phyloP scores from a whole-genome alignment of 257 asterid genomes.

The Solanum paucissectum region DNA sequence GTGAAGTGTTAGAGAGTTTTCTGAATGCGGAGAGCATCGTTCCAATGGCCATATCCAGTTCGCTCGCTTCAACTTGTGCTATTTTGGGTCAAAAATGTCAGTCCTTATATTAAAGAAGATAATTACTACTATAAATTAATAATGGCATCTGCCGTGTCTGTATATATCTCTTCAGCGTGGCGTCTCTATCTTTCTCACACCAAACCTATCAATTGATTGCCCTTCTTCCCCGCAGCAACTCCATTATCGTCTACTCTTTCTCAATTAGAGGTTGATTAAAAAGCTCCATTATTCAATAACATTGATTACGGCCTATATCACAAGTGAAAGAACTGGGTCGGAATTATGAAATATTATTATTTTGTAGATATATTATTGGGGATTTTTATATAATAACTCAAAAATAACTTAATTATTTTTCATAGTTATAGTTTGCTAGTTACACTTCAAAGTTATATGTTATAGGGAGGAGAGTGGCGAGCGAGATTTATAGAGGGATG shows the following conservation, averaged over 20 bases:
- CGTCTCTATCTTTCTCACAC: not conserved
- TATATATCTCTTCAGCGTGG: not conserved
- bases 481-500: too few species aligned
- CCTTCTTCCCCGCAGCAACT: not conserved
- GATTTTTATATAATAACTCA: too few species aligned
- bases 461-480: too few species aligned
- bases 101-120: not conserved
- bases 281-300: not conserved
- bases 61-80: not conserved
- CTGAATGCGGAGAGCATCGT: conserved; percentile 41
- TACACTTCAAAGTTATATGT: too few species aligned
- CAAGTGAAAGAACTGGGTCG: too few species aligned
- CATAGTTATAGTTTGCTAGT: too few species aligned
- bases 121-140: not conserved
- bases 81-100: not conserved
- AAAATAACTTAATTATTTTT: too few species aligned
- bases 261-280: not conserved
- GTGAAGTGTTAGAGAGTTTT: conserved; percentile 19
- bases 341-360: too few species aligned
- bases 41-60: conserved; percentile 27
- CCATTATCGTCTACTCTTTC: not conserved
- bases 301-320: not conserved
- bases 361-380: too few species aligned
- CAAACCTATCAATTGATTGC: not conserved
- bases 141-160: not conserved